Base-by-base conservation (phyloP, 805 yeast genomes). In the Spathaspora girioi region DNA sequence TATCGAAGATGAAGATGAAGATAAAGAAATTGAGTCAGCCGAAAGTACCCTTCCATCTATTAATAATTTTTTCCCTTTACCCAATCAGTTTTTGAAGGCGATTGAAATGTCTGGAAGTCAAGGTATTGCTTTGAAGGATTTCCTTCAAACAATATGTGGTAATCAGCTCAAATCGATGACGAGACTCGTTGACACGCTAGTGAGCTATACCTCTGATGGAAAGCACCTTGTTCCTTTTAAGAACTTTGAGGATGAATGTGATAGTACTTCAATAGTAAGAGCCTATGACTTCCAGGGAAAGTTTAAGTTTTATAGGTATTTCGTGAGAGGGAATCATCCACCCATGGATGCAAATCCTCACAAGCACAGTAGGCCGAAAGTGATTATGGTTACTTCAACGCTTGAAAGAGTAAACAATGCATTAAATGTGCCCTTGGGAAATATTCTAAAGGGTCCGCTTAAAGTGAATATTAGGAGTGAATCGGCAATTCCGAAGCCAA, bases 211-310 rank as follows among this genome's bases (percentile, higher is more conserved):
- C 18, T 60, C 63, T 40, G 75, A 73, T 48, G 58, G 61, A 14
- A 59, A 63, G 17, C 52, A 56, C 11, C 47, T 63, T n/a, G 63
- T 65, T 45, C 64, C 66, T 4, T 52, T 60, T 27, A 68, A 65
- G 47, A 58, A 55, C 15, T 62, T 62, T 45, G 51, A 55, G 4
- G 74, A 70, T 50, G 60, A 62, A 11, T 67, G 67, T 50, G 63
- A 59, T n/a, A 57, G 64, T 2, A 15, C 48, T 10, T 48, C 60
- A 3, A 69, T 89, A 11, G 76, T 86, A 0, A 76, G 87, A 54
- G 83, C 84, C 15, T 81, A 82, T 53, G 96, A 88, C 60, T 83
- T 82, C 56, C 83, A 82, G 53, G 96, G 96, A 0, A 83, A 90
- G 56, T 75, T 78, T 52, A 86, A 88, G 60, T 87, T 82, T 57